A percentile compares a stretch with the other conserved stretches of the same genome.
These are phyloP conservation scores for Darksidea phi DNA, from an alignment of 495 filamentous ascomycete species.

Conservation along the genomic window DNA sequence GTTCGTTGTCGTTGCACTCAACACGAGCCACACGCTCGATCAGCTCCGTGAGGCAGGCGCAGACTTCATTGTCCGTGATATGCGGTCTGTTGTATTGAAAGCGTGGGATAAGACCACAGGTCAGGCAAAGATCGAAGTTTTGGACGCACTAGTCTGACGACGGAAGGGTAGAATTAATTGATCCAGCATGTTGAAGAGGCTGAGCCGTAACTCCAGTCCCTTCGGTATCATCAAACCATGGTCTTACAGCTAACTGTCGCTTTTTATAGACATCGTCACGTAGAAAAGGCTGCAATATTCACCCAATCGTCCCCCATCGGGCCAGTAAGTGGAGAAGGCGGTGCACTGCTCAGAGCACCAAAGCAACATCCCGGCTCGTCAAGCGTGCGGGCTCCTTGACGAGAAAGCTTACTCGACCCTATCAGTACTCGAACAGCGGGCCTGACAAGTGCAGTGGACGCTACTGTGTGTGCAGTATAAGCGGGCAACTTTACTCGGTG, in stretches of 20 bases:
- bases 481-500: constrained; percentile 18
- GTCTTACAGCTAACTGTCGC: constrained; percentile 14
- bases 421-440: neutral
- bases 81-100: constrained; percentile 60
- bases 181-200: constrained; percentile 8
- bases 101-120: constrained; percentile 40
- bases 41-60: constrained; percentile 71
- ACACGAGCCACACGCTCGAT: constrained; percentile 76
- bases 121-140: constrained; percentile 42
- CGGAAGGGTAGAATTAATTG: neutral
- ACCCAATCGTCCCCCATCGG: too few species aligned
- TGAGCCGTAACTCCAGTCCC: neutral
- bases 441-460: neutral
- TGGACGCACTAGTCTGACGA: constrained; percentile 39
- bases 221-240: constrained; percentile 3
- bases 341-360: too few species aligned
- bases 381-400: too few species aligned
- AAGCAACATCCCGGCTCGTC: too few species aligned
- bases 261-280: constrained; percentile 23
- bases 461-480: neutral
- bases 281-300: too few species aligned
- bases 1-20: constrained; percentile 82
- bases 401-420: neutral
- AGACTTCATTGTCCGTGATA: constrained; percentile 84
- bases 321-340: too few species aligned